A percentile compares a stretch with the other conserved stretches of the same genome.
phyloP scores from a whole-genome alignment of 2,329 filamentous ascomycete species.

The Cercospora sojina region DNA sequence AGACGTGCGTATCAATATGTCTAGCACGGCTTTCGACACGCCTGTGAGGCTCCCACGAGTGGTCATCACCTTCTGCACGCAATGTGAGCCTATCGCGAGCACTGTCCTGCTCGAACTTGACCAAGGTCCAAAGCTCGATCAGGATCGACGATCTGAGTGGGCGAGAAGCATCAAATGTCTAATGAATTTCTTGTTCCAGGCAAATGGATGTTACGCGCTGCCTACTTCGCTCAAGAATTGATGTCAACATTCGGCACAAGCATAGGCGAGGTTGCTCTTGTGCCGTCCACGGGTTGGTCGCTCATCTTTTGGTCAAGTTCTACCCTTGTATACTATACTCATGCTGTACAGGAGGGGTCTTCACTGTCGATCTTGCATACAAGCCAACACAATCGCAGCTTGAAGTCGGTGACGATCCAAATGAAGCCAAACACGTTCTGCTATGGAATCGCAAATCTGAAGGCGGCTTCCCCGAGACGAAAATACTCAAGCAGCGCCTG shows the following conservation, averaged over 20 bases:
- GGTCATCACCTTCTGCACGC: slow-evolving; percentile 88
- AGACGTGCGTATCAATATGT: not conserved
- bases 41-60: slow-evolving; percentile 62
- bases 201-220: slow-evolving; percentile 37
- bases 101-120: not conserved
- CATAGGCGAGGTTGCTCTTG: slow-evolving; percentile 82
- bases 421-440: slow-evolving; percentile 48
- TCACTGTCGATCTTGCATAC: slow-evolving; percentile 66
- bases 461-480: slow-evolving; percentile 91
- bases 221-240: slow-evolving; percentile 87
- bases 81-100: slow-evolving; percentile 50
- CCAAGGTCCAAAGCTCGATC: slow-evolving; percentile 20
- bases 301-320: not conserved
- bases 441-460: slow-evolving; percentile 88
- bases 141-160: slow-evolving; percentile 17
- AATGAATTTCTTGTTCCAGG: not conserved
- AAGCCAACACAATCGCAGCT: slow-evolving; percentile 12
- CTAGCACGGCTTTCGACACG: not conserved
- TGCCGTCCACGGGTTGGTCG: slow-evolving; percentile 68
- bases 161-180: not conserved
- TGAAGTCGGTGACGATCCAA: slow-evolving; percentile 13
- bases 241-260: slow-evolving; percentile 84
- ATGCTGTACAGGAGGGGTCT: slow-evolving; percentile 57
- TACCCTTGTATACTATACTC: not conserved
- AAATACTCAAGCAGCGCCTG: slow-evolving; percentile 81